Conservation (phyloP, 2,329 filamentous ascomycete species). For the Penicillium sp. region DNA sequence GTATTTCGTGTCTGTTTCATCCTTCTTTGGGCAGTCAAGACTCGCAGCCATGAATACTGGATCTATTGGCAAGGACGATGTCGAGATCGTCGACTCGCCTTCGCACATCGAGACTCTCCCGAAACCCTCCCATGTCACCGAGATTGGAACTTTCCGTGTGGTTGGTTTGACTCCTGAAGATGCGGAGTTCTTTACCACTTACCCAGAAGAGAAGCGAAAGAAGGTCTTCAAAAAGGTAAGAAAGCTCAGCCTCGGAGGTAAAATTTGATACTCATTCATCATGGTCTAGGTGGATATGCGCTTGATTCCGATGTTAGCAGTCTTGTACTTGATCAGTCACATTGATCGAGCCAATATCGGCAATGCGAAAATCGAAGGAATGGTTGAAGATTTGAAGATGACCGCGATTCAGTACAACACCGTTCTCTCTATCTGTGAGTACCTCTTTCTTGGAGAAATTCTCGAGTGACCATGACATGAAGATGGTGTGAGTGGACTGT, state of each 20-base stretch:
- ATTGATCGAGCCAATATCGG: slow-evolving; percentile 21
- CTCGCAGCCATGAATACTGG: slow-evolving; percentile 6
- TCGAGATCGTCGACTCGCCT: slow-evolving; percentile 8
- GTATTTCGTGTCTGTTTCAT: not conserved
- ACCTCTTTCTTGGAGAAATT: not conserved
- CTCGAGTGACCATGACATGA: not conserved
- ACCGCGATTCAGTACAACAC: slow-evolving; percentile 21
- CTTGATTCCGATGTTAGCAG: slow-evolving; percentile 19
- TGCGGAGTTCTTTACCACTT: slow-evolving; percentile 12
- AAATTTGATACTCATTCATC: not conserved
- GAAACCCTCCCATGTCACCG: slow-evolving; percentile 4
- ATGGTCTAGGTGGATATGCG: slow-evolving; percentile 10
- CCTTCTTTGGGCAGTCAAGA: not conserved
- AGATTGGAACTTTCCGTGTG: slow-evolving; percentile 6
- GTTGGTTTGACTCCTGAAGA: slow-evolving; percentile 15
- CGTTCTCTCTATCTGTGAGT: slow-evolving; percentile 10
- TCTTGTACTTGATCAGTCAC: slow-evolving; percentile 18
- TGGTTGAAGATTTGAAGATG: slow-evolving; percentile 12
- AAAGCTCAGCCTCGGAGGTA: not conserved
- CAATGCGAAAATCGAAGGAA: slow-evolving; percentile 21
- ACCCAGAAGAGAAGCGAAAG: slow-evolving; percentile 8
- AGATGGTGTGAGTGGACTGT: not conserved
- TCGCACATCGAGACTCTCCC: slow-evolving; percentile 9
- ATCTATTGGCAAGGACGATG: slow-evolving; percentile 10
- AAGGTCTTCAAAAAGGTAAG: slow-evolving; percentile 13